Base-by-base conservation (phyloP, 208 protist genomes). In the Leishmania tropica region DNA sequence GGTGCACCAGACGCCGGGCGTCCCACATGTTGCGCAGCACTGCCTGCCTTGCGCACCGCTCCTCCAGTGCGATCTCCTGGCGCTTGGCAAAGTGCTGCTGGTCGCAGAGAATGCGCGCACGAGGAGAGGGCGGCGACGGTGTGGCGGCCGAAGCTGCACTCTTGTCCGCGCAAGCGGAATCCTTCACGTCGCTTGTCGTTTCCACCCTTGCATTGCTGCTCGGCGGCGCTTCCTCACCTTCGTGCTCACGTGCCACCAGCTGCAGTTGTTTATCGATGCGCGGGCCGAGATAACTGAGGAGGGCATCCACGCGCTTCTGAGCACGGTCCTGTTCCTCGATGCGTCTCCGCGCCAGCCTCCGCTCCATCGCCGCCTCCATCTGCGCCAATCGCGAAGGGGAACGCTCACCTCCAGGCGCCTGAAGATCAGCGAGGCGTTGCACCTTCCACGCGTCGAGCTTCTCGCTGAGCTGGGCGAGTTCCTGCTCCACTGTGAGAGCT, bases 281-380 rank as follows among this genome's bases (percentile, higher is more conserved):
- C 19, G 87, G 64, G 5, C 86, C 75, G 21, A 94, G 74, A 37
- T 79, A 79, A 56, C 76, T 78, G n/a, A 92, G 68, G 8, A 95
- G 87, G 2, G 58, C 76, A 13, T 78, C 45, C 21, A 94, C 85
- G n/a, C 92, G 92, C 58, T 86, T 89, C 56, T 92, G 77, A 28
- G 90, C 82, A n/a, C 92, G 90, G 37, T 88, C 79, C 15, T 89
- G 90, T 83, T 96, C 90, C 24, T 65, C 76, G 15, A 45, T 65
- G 35, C 87, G 88, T 47, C 75, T 79, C 42, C 81, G 67, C 60
- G 58, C 70, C 64, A 96, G 70, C 19, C 92, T 87, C 37, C 13
- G 40, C 79, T 89, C 83, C 83, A 96, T 90, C 35, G 84, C 68
- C n/a, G 79, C 56, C 48, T 93, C 79, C 28, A 83, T 24, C 60